These are phyloP conservation scores for Kappamyces sp. DNA, from an alignment of 192 early-diverging fungal species.

Conservation along the genomic window DNA sequence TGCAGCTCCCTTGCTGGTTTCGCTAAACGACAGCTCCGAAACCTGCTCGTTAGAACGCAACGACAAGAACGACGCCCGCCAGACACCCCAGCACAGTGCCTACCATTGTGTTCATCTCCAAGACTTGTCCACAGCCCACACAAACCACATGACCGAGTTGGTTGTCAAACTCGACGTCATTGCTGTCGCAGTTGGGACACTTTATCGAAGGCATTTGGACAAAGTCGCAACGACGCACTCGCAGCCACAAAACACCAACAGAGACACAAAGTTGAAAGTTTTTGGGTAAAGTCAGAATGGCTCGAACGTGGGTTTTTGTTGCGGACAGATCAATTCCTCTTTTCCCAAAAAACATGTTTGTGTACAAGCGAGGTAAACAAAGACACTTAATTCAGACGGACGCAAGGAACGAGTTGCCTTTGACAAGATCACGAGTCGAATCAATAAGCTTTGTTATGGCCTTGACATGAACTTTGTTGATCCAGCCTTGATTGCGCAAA, in stretches of 20 bases:
- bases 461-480: constrained; percentile 90
- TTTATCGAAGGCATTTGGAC: too few relatives aligned
- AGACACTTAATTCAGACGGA: constrained; percentile 51
- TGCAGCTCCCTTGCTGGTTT: constrained; percentile 79
- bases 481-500: constrained; percentile 82
- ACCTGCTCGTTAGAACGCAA: too few relatives aligned
- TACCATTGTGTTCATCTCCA: constrained; percentile 68
- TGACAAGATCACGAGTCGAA: constrained; percentile 87
- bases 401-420: constrained; percentile 90
- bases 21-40: constrained; percentile 86
- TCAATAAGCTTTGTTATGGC: constrained; percentile 91
- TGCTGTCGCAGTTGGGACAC: constrained; percentile 3
- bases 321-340: constrained; percentile 1
- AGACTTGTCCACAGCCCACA: constrained; percentile 45
- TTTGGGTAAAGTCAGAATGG: too few relatives aligned
- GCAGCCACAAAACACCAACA: too few relatives aligned
- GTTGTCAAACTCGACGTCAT: constrained; percentile 63
- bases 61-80: too few relatives aligned
- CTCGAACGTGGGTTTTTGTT: not conserved
- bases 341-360: constrained; percentile 40
- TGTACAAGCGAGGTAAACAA: constrained; percentile 36
- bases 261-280: too few relatives aligned
- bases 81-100: too few relatives aligned
- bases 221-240: too few relatives aligned
- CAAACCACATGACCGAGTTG: constrained; percentile 69